Evolutionary conservation across 805 yeast genomes (phyloP).

Genomic region (Lipomyces yamanashiensis): DNA sequence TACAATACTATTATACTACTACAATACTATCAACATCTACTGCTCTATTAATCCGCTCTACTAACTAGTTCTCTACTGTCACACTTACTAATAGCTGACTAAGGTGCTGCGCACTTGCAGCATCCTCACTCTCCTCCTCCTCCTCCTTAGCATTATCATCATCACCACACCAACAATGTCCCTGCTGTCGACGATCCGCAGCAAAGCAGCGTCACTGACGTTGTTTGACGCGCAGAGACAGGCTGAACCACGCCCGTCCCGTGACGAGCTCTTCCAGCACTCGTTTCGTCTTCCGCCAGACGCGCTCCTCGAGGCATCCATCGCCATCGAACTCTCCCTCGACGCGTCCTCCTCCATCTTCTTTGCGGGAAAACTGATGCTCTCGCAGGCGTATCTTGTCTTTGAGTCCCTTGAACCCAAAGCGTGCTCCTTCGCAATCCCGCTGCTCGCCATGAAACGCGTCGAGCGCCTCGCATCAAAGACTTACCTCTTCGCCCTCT

Average conservation of each 20-base stretch:
- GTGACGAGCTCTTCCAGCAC: constrained; percentile 71
- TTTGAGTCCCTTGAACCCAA: constrained; percentile 75
- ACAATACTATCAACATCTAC: too few relatives aligned
- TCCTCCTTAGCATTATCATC: neutral
- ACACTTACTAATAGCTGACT: too few relatives aligned
- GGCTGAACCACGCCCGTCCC: constrained; percentile 50
- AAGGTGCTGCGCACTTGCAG: neutral
- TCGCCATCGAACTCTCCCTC: constrained; percentile 64
- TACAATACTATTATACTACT: too few relatives aligned
- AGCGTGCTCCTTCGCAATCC: constrained; percentile 70
- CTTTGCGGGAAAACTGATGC: constrained; percentile 67
- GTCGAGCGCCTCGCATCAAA: constrained; percentile 84
- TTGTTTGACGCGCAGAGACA: constrained; percentile 46
- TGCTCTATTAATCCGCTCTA: too few relatives aligned
- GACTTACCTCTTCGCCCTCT: constrained; percentile 75
- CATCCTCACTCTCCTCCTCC: neutral
- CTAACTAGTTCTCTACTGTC: too few relatives aligned
- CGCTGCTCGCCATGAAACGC: constrained; percentile 76
- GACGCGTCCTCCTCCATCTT: constrained; percentile 39
- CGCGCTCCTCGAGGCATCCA: constrained; percentile 68
- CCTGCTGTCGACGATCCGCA: constrained; percentile 52
- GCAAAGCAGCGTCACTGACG: constrained; percentile 53
- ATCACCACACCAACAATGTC: constrained; percentile 47
- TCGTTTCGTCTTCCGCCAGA: constrained; percentile 73
- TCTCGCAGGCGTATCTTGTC: constrained; percentile 76